These are phyloP conservation scores for Labyrinthula sp. DNA, from an alignment of 352 stramenopile genomes.

Conservation along the genomic window DNA sequence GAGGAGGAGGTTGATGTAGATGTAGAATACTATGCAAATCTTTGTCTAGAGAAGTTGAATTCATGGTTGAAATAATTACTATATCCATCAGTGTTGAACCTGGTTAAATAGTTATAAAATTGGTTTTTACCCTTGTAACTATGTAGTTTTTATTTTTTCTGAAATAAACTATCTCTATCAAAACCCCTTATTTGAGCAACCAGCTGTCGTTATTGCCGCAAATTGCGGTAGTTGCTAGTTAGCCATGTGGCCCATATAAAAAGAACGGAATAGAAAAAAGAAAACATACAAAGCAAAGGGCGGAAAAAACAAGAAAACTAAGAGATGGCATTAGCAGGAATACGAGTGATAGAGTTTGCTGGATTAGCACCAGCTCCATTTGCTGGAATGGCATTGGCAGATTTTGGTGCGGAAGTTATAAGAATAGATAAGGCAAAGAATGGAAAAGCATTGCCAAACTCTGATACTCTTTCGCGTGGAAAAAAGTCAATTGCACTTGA, in stretches of 20 bases:
- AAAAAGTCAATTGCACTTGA: constrained; percentile 27
- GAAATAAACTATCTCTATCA: no score
- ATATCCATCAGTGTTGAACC: no score
- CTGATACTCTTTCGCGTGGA: constrained; percentile 22
- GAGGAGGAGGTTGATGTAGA: constrained; percentile 22
- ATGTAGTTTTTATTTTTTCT: no score
- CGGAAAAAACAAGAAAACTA: background rate
- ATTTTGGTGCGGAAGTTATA: constrained; percentile 29
- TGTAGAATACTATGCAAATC: constrained; percentile 13
- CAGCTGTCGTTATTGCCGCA: no score
- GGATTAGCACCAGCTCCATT: constrained; percentile 29
- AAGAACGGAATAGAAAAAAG: no score
- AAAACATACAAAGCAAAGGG: background rate
- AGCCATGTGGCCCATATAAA: no score
- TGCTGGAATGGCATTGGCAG: constrained; percentile 29
- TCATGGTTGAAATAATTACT: no score
- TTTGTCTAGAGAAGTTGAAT: constrained; percentile 16
- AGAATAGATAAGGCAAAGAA: constrained; percentile 10
- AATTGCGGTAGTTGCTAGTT: no score
- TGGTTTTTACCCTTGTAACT: no score
- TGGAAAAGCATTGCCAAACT: background rate
- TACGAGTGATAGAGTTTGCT: constrained; percentile 24
- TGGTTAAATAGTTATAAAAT: no score
- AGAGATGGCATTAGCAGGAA: constrained; percentile 3
- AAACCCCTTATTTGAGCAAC: no score